Conservation (phyloP, 2,329 filamentous ascomycete genomes). For the Paramyrothecium roridum region DNA sequence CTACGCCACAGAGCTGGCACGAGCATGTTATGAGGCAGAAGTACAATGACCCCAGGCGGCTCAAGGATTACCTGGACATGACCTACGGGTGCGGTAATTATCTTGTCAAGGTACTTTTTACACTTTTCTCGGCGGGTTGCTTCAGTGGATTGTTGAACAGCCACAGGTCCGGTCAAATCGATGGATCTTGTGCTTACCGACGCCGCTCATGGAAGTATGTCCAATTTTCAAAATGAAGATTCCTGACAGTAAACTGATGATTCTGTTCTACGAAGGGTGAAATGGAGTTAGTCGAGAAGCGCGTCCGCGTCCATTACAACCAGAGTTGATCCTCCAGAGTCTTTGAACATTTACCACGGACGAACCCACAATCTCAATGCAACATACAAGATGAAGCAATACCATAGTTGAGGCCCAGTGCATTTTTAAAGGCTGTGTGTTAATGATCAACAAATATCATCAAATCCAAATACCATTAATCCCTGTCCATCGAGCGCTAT, state of each 20-base stretch:
- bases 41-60: not conserved
- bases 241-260: not conserved
- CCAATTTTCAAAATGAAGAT: not conserved
- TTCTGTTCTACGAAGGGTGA: not conserved
- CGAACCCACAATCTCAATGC: too few species aligned
- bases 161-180: not conserved
- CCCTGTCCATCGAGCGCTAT: not conserved
- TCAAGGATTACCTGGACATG: not conserved
- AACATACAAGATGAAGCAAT: too few species aligned
- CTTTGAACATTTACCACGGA: too few species aligned
- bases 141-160: not conserved
- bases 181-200: not conserved
- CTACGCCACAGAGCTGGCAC: not conserved
- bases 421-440: not conserved
- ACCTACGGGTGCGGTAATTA: not conserved
- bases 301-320: not conserved
- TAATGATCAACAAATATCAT: not conserved
- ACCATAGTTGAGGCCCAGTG: too few species aligned
- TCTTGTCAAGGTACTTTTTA: not conserved
- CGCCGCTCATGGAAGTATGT: not conserved
- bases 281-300: not conserved
- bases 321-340: not conserved
- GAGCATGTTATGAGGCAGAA: conserved; percentile 1
- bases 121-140: not conserved
- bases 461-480: not conserved